Percentiles rank a stretch among this genome's conserved stretches.
Evolutionary conservation across 352 stramenopile genomes (phyloP).

Genomic region (Phytophthora constricta): DNA sequence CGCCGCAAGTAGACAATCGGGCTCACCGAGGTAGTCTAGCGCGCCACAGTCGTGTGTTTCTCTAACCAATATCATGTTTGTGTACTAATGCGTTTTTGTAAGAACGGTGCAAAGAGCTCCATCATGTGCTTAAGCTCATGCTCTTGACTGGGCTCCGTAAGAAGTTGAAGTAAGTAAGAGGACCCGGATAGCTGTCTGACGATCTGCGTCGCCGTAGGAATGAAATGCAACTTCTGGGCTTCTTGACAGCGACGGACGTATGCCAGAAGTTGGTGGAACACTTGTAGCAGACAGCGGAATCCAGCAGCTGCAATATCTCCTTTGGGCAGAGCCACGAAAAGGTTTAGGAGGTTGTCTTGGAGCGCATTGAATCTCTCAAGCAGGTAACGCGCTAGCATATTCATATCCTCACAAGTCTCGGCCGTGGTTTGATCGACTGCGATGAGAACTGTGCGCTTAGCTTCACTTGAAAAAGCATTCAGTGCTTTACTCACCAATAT

Average conservation of each 20-base stretch:
- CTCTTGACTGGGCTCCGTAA: conserved; percentile 54
- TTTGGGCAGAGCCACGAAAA: conserved; percentile 66
- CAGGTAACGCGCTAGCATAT: conserved; percentile 46
- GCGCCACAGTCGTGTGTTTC: conserved; percentile 21
- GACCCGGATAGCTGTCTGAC: conserved; percentile 62
- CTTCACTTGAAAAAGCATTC: conserved; percentile 37
- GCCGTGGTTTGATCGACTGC: conserved; percentile 35
- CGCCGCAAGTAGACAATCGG: conserved; percentile 8
- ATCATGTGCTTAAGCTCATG: conserved; percentile 56
- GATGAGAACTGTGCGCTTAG: conserved; percentile 54
- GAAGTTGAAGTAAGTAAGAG: conserved; percentile 66
- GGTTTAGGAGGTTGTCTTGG: conserved; percentile 66
- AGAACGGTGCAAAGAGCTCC: conserved; percentile 46
- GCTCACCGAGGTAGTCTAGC: conserved; percentile 2
- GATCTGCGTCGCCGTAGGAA: conserved; percentile 47
- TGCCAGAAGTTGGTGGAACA: conserved; percentile 68
- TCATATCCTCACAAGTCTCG: conserved; percentile 7
- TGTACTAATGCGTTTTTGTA: conserved; percentile 25
- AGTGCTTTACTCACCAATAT: conserved; percentile 38
- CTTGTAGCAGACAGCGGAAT: conserved; percentile 66
- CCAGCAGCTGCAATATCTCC: conserved; percentile 25
- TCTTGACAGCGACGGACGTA: conserved; percentile 58
- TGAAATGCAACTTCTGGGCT: conserved; percentile 39
- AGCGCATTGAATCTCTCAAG: conserved; percentile 61
- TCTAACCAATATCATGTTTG: conserved; percentile 30